Base-by-base conservation (phyloP, 441 rosid species). In the Euphorbia celastroides region DNA sequence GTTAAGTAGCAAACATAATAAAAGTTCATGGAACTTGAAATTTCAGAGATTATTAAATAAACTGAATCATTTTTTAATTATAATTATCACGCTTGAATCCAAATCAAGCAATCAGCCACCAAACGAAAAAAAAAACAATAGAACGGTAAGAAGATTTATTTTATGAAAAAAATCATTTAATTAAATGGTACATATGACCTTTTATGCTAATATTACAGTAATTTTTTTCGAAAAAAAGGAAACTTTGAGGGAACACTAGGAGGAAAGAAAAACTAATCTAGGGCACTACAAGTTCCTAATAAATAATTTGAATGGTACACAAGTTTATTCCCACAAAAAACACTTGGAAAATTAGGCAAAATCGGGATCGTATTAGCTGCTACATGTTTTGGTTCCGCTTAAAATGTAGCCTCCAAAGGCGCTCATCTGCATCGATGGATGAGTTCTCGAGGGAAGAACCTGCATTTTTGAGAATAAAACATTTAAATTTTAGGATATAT, bases 401-500 rank as follows among this genome's bases (percentile, higher is more conserved):
- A 90, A 82, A 68, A 93, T 79, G 71, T 87, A 93, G 20, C 97
- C 97, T 16, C 96, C 96, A 36, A 78, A 82, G 32, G 90, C 84
- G 70, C 86, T 89, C 97, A 93, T 93, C 73, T 88, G 96, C 99
- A 93, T 88, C 74, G 78, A 84, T 32, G 97, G 99, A 75, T 93
- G 98, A 52, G 96, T 84, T 80, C 98, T 90, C 11, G 86, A 90
- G 11, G 93, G 95, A 77, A 91, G 95, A 65, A 91, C 97, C 96
- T 90, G 77, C 76, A 68, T 69, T 50, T 17, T 48, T 20, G 14
- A 28, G 55, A 55, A n/a, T 32, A 34, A 34, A 27, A 10, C 7
- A 42, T 2, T 44, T 6, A 5, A 13, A 44, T 44, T 16, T 19
- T 5, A 44, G 50, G 38, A 34, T 34, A 34, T 9, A 34, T 44